A percentile compares a stretch with the other conserved stretches of the same genome.
phyloP scores from a whole-genome alignment of 768 basidiomycete species.

The Cytidiella melzeri region DNA sequence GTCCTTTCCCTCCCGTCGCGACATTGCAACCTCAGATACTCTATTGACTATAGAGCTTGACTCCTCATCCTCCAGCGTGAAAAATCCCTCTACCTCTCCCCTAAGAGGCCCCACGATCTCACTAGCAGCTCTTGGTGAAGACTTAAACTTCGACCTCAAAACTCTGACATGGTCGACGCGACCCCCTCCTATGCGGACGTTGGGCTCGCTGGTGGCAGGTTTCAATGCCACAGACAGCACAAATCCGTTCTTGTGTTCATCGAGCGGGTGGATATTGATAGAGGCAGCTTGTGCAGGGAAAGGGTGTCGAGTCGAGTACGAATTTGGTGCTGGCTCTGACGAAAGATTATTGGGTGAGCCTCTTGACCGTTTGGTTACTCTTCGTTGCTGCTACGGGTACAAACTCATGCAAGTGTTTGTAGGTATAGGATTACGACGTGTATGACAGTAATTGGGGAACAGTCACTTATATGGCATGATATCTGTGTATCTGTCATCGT shows the following conservation, averaged over 20 bases:
- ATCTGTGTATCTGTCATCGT: too few relatives aligned
- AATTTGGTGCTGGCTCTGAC: too few relatives aligned
- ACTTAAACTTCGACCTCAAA: neutral
- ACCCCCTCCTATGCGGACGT: neutral
- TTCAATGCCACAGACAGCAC: constrained; percentile 7
- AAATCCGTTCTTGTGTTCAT: constrained; percentile 6
- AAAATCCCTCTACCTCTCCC: neutral
- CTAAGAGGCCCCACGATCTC: neutral
- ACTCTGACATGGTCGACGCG: constrained; percentile 9
- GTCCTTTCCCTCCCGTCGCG: constrained; percentile 9
- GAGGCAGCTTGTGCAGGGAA: constrained; percentile 9
- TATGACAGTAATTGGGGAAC: too few relatives aligned
- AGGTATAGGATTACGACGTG: too few relatives aligned
- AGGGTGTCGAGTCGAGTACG: constrained; percentile 12
- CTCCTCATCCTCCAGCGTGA: too few relatives aligned
- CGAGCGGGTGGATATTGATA: neutral
- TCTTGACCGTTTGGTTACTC: too few relatives aligned
- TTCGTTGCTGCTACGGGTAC: too few relatives aligned
- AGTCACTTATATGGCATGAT: too few relatives aligned
- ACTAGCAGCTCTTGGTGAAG: too few relatives aligned
- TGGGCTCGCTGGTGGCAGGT: constrained; percentile 1
- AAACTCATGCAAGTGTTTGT: too few relatives aligned
- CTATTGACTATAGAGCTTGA: constrained; percentile 13
- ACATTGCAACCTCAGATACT: constrained; percentile 6
- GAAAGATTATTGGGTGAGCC: too few relatives aligned